phyloP scores from a whole-genome alignment of 1,284 basidiomycete species.

The Exsudoporus floridanus region DNA sequence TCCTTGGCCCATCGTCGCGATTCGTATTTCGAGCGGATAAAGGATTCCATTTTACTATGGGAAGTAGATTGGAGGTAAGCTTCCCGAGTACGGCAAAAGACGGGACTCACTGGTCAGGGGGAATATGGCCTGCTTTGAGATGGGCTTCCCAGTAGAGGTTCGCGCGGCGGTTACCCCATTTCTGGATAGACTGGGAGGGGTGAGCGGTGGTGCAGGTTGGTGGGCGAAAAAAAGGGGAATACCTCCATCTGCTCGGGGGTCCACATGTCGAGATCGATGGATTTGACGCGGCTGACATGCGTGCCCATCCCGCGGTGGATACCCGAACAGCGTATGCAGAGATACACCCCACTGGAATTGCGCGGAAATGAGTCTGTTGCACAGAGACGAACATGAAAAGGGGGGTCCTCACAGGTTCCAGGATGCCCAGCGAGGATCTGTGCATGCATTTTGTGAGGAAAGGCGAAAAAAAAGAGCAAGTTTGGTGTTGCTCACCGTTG shows the following conservation, averaged over 20 bases:
- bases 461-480: neutral
- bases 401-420: conserved; percentile 81
- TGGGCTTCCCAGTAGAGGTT: conserved; percentile 99
- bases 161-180: conserved; percentile 92
- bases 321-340: conserved; percentile 98
- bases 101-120: conserved; percentile 86
- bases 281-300: conserved; percentile 96
- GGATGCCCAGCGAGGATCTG: conserved; percentile 97
- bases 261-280: conserved; percentile 97
- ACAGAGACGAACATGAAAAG: neutral
- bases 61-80: too few relatives aligned
- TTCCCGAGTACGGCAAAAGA: too few relatives aligned
- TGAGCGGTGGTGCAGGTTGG: neutral
- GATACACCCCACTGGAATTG: conserved; percentile 73
- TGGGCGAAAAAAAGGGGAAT: neutral
- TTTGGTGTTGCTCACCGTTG: conserved; percentile 64
- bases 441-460: neutral
- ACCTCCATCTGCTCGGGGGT: conserved; percentile 97
- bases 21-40: conserved; percentile 97
- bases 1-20: conserved; percentile 90
- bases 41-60: conserved; percentile 93
- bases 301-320: conserved; percentile 98
- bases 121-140: conserved; percentile 88
- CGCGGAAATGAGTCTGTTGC: conserved; percentile 1
- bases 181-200: conserved; percentile 72